A percentile compares a stretch with the other conserved stretches of the same genome.
Conservation (phyloP, 257 asterid genomes). For the Primulina tabacum region DNA sequence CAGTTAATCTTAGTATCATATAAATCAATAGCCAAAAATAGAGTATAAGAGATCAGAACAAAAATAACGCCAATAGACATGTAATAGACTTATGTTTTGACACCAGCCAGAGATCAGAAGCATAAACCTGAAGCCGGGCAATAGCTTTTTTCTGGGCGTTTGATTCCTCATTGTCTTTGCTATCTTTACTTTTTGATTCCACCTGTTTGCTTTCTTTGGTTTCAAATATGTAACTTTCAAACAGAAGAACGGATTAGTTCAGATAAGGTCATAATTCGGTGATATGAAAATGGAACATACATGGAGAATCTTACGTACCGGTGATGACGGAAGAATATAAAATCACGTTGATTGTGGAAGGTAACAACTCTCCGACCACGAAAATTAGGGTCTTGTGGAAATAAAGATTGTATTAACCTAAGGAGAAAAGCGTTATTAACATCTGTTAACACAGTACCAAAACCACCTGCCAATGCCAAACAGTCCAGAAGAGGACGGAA, state of each 20-base stretch:
- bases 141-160: conserved; percentile 48
- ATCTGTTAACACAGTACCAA: conserved; percentile 5
- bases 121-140: conserved; percentile 89
- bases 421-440: conserved; percentile 14
- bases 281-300: background rate
- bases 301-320: conserved; percentile 43
- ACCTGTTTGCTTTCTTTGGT: conserved; percentile 59
- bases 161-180: conserved; percentile 30
- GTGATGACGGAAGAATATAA: conserved; percentile 89
- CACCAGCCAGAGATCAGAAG: conserved; percentile 17
- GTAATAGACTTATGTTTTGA: background rate
- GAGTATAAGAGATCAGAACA: no score
- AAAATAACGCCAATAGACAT: background rate
- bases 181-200: conserved; percentile 46
- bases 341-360: conserved; percentile 95
- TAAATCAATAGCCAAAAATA: no score
- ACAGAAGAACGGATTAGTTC: conserved; percentile 17
- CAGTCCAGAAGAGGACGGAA: background rate
- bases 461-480: background rate
- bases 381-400: conserved; percentile 88
- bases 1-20: no score
- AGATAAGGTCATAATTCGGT: conserved; percentile 14
- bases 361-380: conserved; percentile 92
- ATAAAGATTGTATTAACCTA: conserved; percentile 81
- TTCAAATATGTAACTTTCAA: conserved; percentile 70